A percentile compares a stretch with the other conserved stretches of the same genome.
phyloP scores from a whole-genome alignment of 1,284 basidiomycete species.

The Boletus calvinii region DNA sequence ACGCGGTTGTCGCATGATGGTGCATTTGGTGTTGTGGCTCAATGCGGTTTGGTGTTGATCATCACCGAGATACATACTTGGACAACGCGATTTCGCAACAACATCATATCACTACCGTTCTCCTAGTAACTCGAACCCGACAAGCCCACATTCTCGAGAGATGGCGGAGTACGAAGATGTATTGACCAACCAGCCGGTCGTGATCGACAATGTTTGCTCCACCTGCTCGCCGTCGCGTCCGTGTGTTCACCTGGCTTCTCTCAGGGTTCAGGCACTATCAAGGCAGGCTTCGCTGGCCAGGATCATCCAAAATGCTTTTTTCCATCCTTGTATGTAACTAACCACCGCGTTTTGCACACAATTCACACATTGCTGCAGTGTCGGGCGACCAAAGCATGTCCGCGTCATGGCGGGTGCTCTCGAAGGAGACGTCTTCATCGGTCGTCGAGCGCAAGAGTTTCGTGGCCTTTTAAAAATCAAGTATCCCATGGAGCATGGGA shows the following conservation, averaged over 20 bases:
- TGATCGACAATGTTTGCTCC: conserved; percentile 88
- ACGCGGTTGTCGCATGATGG: conserved; percentile 24
- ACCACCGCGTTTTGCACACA: conserved; percentile 20
- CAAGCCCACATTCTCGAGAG: conserved; percentile 14
- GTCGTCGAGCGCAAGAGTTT: conserved; percentile 90
- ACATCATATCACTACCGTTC: not conserved
- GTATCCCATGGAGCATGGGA: conserved; percentile 97
- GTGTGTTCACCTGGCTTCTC: conserved; percentile 23
- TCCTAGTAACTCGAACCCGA: conserved; percentile 4
- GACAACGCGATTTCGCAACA: conserved; percentile 4
- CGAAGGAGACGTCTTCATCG: conserved; percentile 93
- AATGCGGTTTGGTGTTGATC: conserved; percentile 15
- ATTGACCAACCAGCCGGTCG: conserved; percentile 89
- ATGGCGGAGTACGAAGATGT: conserved; percentile 89
- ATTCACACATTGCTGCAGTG: conserved; percentile 49
- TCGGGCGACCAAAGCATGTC: conserved; percentile 93
- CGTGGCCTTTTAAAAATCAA: conserved; percentile 94
- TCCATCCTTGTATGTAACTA: conserved; percentile 85
- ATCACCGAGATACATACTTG: conserved; percentile 3
- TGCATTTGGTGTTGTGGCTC: conserved; percentile 20
- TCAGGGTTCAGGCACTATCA: conserved; percentile 95
- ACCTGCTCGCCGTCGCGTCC: conserved; percentile 20
- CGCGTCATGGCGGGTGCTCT: conserved; percentile 95
- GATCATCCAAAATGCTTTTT: conserved; percentile 99
- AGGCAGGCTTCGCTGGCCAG: conserved; percentile 96